Evolutionary conservation across 192 early-diverging fungal species (phyloP).

Genomic region (Coemansia nantahalensis): DNA sequence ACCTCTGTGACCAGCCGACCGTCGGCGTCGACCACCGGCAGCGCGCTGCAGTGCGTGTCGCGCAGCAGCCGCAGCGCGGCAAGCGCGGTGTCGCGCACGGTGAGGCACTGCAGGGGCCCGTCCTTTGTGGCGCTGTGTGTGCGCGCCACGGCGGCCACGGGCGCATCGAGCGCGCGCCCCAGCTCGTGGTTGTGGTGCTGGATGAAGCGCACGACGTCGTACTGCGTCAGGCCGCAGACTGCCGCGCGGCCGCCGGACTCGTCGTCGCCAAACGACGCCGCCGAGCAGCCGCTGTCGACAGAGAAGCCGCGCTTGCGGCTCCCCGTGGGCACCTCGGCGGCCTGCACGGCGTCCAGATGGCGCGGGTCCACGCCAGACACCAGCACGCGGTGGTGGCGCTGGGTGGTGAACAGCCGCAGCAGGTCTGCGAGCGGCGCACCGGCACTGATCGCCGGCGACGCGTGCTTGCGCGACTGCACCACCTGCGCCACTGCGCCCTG

Average conservation of each 20-base stretch:
- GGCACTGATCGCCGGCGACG: constrained; percentile 32
- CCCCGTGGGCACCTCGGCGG: constrained; percentile 14
- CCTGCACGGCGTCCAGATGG: neutral
- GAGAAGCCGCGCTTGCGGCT: constrained; percentile 20
- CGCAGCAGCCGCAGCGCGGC: constrained; percentile 24
- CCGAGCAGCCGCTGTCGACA: constrained; percentile 32
- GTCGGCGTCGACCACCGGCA: constrained; percentile 47
- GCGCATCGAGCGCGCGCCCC: constrained; percentile 12
- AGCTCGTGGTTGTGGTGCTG: constrained; percentile 53
- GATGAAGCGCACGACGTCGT: constrained; percentile 50
- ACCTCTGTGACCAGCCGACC: constrained; percentile 42
- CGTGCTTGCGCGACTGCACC: constrained; percentile 40
- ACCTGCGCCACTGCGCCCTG: constrained; percentile 35
- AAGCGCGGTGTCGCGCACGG: constrained; percentile 42
- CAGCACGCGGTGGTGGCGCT: constrained; percentile 39
- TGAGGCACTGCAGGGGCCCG: constrained; percentile 16
- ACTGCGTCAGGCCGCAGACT: constrained; percentile 46
- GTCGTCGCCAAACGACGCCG: neutral
- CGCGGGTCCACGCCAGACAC: constrained; percentile 14
- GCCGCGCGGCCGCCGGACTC: neutral
- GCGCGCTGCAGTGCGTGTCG: constrained; percentile 36
- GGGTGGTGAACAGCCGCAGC: constrained; percentile 32
- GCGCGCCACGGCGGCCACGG: neutral
- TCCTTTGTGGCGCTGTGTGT: too few relatives aligned
- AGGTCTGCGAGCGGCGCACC: constrained; percentile 33